Base-by-base conservation (phyloP, 345 rosid species). In the Arabis hirsuta region DNA sequence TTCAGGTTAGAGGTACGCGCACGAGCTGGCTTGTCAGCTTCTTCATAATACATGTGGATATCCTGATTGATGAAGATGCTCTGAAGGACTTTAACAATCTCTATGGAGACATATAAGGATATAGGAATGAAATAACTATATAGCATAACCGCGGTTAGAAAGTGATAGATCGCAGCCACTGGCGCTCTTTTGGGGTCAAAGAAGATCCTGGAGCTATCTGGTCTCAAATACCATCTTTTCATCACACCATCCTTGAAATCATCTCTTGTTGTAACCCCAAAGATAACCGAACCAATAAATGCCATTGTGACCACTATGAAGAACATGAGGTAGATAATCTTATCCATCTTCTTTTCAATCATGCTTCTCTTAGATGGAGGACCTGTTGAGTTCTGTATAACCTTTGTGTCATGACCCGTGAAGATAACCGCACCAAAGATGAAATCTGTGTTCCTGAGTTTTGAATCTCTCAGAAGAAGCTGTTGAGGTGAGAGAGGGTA, bases 361-460 rank as follows among this genome's bases (percentile, higher is more conserved):
- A 59, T 86, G 81, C 98, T 93, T 82, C 98, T 84, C 82, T 93
- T 93, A 10, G 97, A 93, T 59, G 97, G 98, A 34, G 98, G 94
- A 8, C 71, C 86, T 0, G 88, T 88, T 32, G 97, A 71, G 73
- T 93, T 93, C 65, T 90, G 98, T 13, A 89, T 86, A 22, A 90
- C 98, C 84, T 93, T 93, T 4, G 98, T 93, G 81, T 93, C 98
- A 20, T 82, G 88, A 54, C 98, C 97, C 0, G 96, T 88, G 84
- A 90, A 93, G 73, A 93, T 74, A 62, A 90, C 93, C 19, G 77
- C 92, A 10, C 98, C 98, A 44, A 83, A 86, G 46, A 90, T 80
- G 69, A 78, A 83, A 53, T 93, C 98, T 0, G 98, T 93, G 70
- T 93, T 93, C 64, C 92, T 76, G 51, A 93, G 89, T 65, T 93